Conservation (phyloP, 306 rosid genomes). For the Phaseolus lunatus region DNA sequence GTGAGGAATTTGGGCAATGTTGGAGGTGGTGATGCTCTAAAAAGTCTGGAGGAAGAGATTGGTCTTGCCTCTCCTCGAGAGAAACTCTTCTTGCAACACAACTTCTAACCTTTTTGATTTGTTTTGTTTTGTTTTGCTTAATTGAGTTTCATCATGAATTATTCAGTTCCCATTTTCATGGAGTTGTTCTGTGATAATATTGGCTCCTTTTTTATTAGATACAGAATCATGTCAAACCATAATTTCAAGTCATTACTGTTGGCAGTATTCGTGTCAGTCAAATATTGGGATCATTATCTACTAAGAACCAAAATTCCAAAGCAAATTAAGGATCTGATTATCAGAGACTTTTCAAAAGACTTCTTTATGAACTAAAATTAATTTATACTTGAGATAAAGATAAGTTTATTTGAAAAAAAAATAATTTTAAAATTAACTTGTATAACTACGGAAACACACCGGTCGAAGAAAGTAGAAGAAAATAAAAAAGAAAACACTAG, state of each 20-base stretch:
- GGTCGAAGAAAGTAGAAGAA: no score
- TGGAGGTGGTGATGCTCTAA: slow-evolving; percentile 14
- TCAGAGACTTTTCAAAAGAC: no score
- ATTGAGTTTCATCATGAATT: not conserved
- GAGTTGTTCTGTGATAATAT: not conserved
- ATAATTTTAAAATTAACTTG: no score
- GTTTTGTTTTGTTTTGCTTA: not conserved
- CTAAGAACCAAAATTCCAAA: no score
- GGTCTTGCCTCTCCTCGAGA: slow-evolving; percentile 12
- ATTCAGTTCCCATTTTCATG: not conserved
- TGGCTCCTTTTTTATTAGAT: not conserved
- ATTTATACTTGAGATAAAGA: no score
- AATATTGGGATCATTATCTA: not conserved
- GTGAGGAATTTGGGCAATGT: slow-evolving; percentile 6
- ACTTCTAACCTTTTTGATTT: slow-evolving; percentile 1
- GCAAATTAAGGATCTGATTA: not conserved
- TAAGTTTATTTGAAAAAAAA: no score
- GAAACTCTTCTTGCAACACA: slow-evolving; percentile 6
- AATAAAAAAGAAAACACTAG: no score
- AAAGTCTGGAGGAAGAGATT: slow-evolving; percentile 14
- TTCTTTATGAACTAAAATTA: no score
- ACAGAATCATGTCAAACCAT: not conserved
- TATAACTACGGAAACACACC: no score
- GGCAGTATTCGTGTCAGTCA: not conserved
- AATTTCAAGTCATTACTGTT: not conserved